Percentiles rank a stretch among this genome's conserved stretches.
These are phyloP conservation scores for Fraxinus nigra DNA, from an alignment of 305 asterid genomes.

Conservation along the genomic window DNA sequence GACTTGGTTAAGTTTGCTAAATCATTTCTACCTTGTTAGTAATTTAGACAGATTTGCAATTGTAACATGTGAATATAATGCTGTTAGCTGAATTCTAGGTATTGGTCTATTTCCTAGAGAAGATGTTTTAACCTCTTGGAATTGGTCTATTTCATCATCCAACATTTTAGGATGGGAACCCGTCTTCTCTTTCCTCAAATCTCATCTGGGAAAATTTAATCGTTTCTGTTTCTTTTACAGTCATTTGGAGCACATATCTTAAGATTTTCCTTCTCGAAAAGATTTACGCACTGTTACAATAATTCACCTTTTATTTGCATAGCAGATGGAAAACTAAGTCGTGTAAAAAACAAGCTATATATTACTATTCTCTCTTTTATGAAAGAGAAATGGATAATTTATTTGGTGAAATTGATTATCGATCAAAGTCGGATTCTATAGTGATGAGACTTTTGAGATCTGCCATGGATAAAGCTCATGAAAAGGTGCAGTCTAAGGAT, in stretches of 20 bases:
- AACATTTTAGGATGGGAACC: slow-evolving; percentile 12
- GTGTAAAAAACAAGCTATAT: neutral
- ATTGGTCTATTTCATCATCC: slow-evolving; percentile 25
- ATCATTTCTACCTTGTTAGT: neutral
- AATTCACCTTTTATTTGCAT: neutral
- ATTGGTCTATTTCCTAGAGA: neutral
- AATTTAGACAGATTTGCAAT: neutral
- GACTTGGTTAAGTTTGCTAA: neutral
- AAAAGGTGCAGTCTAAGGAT: slow-evolving; percentile 56
- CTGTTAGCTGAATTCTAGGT: slow-evolving; percentile 28
- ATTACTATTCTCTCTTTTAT: neutral
- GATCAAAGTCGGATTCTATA: slow-evolving; percentile 54
- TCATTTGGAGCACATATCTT: neutral
- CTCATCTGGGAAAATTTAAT: neutral
- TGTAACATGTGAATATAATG: neutral
- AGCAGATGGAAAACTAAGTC: neutral
- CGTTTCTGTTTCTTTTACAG: neutral
- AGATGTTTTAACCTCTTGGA: slow-evolving; percentile 16
- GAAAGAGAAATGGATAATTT: slow-evolving; percentile 51
- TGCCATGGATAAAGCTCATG: slow-evolving; percentile 81
- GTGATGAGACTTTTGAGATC: slow-evolving; percentile 70
- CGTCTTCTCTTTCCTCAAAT: neutral
- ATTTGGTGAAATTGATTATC: slow-evolving; percentile 52
- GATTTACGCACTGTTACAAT: neutral
- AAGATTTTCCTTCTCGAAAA: neutral